Conservation (phyloP, 2,329 filamentous ascomycete genomes). For the Fusarium sp. region DNA sequence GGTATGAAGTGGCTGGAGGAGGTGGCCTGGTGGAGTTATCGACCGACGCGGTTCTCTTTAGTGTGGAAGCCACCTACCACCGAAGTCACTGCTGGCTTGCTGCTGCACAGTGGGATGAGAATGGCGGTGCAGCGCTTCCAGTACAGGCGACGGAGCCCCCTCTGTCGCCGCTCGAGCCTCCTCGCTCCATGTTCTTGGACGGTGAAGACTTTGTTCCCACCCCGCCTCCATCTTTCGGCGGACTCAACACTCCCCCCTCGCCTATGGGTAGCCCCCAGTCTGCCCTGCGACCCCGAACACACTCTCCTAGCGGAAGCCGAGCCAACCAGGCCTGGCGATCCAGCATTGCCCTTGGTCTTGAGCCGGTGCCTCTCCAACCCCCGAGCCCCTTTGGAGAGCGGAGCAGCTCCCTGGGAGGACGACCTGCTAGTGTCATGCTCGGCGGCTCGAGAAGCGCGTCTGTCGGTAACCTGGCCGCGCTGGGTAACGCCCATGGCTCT, state of each 20-base stretch:
- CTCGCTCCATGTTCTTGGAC: slow-evolving; percentile 48
- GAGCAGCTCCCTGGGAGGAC: slow-evolving; percentile 49
- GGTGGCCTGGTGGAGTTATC: slow-evolving; percentile 65
- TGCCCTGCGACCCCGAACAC: slow-evolving; percentile 50
- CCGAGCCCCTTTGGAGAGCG: slow-evolving; percentile 47
- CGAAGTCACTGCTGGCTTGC: slow-evolving; percentile 65
- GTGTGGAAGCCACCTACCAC: slow-evolving; percentile 66
- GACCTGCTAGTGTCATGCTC: slow-evolving; percentile 46
- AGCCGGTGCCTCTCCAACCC: slow-evolving; percentile 53
- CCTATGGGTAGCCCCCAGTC: slow-evolving; percentile 45
- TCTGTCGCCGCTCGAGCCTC: slow-evolving; percentile 52
- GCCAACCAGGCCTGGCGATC: slow-evolving; percentile 50
- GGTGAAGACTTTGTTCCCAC: slow-evolving; percentile 41
- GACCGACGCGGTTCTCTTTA: slow-evolving; percentile 66
- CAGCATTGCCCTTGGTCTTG: slow-evolving; percentile 55
- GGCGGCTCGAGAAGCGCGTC: slow-evolving; percentile 48
- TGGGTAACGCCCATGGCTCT: slow-evolving; percentile 30
- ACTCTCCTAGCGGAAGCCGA: slow-evolving; percentile 50
- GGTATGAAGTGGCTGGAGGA: slow-evolving; percentile 76
- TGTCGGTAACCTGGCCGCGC: slow-evolving; percentile 47
- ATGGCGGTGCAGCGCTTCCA: slow-evolving; percentile 39
- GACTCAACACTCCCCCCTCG: slow-evolving; percentile 40
- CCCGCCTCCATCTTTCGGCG: slow-evolving; percentile 38
- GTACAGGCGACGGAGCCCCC: slow-evolving; percentile 44
- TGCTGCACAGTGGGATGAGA: slow-evolving; percentile 59